Evolutionary conservation across 441 rosid genomes (phyloP).

Genomic region (Mallotus repandus): DNA sequence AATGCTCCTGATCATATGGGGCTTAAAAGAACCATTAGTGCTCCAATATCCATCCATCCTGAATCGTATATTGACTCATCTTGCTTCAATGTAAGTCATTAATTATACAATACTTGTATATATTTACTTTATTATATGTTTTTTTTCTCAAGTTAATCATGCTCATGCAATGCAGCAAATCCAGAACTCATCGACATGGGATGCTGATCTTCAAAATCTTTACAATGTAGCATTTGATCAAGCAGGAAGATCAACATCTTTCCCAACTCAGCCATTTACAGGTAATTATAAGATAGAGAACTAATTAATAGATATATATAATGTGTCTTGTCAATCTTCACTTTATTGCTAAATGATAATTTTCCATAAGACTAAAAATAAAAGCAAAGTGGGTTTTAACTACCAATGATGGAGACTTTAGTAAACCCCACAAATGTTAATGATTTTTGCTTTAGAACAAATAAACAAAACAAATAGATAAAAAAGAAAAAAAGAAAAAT

Average conservation of each 20-base stretch:
- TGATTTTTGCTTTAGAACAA: conserved; percentile 31
- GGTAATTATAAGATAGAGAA: conserved; percentile 28
- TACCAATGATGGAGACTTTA: conserved; percentile 35
- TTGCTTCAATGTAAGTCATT: conserved; percentile 47
- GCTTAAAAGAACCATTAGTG: conserved; percentile 41
- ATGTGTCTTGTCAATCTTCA: conserved; percentile 23
- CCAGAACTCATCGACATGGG: conserved; percentile 57
- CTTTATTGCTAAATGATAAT: conserved; percentile 23
- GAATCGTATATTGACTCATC: conserved; percentile 45
- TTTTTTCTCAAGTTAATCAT: neutral
- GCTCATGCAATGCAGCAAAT: conserved; percentile 43
- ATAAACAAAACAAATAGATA: neutral
- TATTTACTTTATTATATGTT: neutral
- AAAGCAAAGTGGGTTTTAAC: conserved; percentile 37
- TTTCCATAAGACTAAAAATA: conserved; percentile 21
- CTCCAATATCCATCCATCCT: conserved; percentile 42
- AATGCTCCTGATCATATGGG: conserved; percentile 40
- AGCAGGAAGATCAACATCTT: conserved; percentile 38
- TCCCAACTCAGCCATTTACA: conserved; percentile 43
- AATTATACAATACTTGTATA: neutral
- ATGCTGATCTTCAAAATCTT: conserved; percentile 60
- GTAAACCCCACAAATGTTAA: conserved; percentile 42
- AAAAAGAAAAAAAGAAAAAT: neutral
- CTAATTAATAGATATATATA: neutral
- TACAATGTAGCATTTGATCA: conserved; percentile 61